Evolutionary conservation across 345 rosid species (phyloP).

Genomic region (Mallotus nudiflorus): DNA sequence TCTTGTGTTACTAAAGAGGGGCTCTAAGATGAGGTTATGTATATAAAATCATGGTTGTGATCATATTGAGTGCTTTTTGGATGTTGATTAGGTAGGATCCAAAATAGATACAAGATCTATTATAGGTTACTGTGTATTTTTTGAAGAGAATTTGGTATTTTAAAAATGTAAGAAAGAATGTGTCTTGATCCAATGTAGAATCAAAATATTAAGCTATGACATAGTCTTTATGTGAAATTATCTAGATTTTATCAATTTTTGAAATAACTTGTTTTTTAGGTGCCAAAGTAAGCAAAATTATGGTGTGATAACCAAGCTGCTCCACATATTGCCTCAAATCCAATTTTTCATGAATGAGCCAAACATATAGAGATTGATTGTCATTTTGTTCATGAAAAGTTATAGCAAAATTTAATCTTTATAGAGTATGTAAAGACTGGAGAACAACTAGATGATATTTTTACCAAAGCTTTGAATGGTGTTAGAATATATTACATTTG

Average conservation of each 20-base stretch:
- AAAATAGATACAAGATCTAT: background rate
- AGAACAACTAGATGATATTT: background rate
- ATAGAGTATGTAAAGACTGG: background rate
- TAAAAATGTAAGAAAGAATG: too few relatives aligned
- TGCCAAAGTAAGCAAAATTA: background rate
- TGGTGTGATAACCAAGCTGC: background rate
- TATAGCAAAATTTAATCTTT: background rate
- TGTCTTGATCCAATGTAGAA: too few relatives aligned
- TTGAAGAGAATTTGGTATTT: background rate
- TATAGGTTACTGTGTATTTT: background rate
- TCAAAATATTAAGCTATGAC: background rate
- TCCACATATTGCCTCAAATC: background rate
- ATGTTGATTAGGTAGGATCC: background rate
- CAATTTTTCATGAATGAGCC: background rate
- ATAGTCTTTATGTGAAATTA: background rate
- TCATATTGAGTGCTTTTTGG: background rate
- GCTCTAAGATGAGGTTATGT: background rate
- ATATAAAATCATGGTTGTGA: background rate
- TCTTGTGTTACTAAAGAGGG: background rate
- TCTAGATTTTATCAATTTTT: background rate
- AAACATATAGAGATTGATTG: background rate
- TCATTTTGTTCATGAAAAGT: background rate
- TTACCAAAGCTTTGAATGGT: background rate
- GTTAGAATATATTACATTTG: background rate
- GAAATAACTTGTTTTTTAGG: background rate